A percentile compares a stretch with the other conserved stretches of the same genome.
phyloP scores from a whole-genome alignment of 768 basidiomycete genomes.

The Cubamyces sp. region DNA sequence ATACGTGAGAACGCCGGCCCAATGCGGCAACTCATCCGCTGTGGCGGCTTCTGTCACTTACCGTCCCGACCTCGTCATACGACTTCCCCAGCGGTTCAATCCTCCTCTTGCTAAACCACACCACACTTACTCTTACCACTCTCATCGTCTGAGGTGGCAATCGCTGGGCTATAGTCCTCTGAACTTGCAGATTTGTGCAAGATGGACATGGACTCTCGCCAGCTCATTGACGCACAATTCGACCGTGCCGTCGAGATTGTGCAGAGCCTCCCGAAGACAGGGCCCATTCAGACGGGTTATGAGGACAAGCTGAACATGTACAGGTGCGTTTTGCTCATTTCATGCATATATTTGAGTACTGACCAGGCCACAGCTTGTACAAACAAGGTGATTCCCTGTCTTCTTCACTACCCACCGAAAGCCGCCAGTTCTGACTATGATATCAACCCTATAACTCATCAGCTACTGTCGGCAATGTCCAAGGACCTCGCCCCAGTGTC shows the following conservation, averaged over 20 bases:
- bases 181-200: neutral
- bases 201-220: constrained; percentile 58
- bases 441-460: constrained; percentile 10
- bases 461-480: constrained; percentile 93
- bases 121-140: neutral
- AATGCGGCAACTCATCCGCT: constrained; percentile 8
- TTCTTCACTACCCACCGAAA: neutral
- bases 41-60: constrained; percentile 3
- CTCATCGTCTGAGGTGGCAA: neutral
- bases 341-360: neutral
- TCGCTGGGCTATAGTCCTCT: neutral
- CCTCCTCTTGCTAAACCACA: constrained; percentile 1
- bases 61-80: constrained; percentile 8
- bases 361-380: constrained; percentile 61
- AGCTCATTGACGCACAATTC: constrained; percentile 83
- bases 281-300: constrained; percentile 94
- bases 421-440: neutral
- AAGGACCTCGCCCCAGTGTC: constrained; percentile 75
- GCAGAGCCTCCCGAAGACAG: constrained; percentile 89
- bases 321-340: constrained; percentile 51
- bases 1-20: constrained; percentile 19
- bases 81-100: constrained; percentile 7
- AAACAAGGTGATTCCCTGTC: constrained; percentile 73
- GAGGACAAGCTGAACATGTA: constrained; percentile 96
- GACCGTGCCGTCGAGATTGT: constrained; percentile 94